Evolutionary conservation across 441 rosid species (phyloP), one percentile per base, ranked within the genome.

Genomic region (Corymbia citriodora): DNA sequence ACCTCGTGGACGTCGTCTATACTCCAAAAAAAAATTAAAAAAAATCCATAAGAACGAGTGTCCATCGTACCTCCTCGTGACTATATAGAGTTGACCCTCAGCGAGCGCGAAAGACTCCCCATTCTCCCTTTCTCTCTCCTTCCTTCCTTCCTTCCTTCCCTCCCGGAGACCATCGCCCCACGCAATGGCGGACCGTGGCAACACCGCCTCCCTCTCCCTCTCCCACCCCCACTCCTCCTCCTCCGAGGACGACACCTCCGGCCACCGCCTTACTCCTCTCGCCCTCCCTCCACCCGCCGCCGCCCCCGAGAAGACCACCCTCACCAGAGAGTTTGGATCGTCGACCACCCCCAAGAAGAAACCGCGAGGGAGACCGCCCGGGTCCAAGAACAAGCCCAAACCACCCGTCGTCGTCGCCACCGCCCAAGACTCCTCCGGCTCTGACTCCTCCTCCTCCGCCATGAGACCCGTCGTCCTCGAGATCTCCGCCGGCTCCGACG

Each of bases 311-410:
- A 50, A 89, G 54, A 72, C 21, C 31, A 85, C 63, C 83, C 13
- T 72, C 49, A 12, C 83, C 83, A 11, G 50, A n/a, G 85, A 79
- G n/a, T 25, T 45, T 52, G 85, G 52, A 45, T 40, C 85, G 23
- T 48, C n/a, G 85, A 45, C 85, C 85, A 9, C 85, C n/a, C 13
- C 52, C n/a, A 79, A 45, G 85, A 79, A 90, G 59, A 95, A 92
- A 91, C 94, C 94, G 1, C 88, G 93, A 79, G 96, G 96, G 4
- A 91, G 96, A 25, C 96, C 96, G 1, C 95, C 93, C 0, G 95
- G 96, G 11, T 94, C 96, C n/a, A 95, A 94, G 88, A 95, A 95
- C 93, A 95, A 92, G 88, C 94, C 96, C 6, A 95, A 95, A 72
- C 92, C 94, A 0, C 94, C 96, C 36, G 55, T 93, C 45, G 89